Evolutionary conservation across 176 grass and related monocot species (phyloP).

Genomic region (Rhipidocladum racemiflorum): DNA sequence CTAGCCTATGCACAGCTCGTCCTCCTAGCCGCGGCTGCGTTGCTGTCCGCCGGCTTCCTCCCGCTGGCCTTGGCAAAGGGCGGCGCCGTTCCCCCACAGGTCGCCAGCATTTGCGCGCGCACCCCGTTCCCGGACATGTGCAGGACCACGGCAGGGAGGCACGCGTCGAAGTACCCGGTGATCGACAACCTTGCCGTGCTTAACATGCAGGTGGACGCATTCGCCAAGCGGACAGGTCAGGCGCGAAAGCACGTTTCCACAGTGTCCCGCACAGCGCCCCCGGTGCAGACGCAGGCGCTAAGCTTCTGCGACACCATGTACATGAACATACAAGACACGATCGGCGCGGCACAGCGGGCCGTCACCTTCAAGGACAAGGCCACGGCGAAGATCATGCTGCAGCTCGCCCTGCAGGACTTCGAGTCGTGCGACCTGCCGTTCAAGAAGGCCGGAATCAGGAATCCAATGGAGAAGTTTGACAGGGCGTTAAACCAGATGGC

Average conservation of each 20-base stretch:
- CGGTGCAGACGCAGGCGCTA: constrained; percentile 22
- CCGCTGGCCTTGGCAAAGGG: not conserved
- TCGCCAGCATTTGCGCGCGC: constrained; percentile 10
- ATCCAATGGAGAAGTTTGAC: constrained; percentile 42
- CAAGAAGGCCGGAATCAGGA: constrained; percentile 5
- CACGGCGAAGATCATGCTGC: constrained; percentile 48
- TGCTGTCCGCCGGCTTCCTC: constrained; percentile 21
- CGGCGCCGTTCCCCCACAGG: not conserved
- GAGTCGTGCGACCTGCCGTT: constrained; percentile 50
- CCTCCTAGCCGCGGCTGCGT: constrained; percentile 18
- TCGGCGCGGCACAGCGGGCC: constrained; percentile 43
- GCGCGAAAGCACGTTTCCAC: constrained; percentile 16
- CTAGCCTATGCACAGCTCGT: not conserved
- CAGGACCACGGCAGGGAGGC: constrained; percentile 30
- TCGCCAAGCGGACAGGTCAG: constrained; percentile 22
- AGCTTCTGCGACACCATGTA: constrained; percentile 57
- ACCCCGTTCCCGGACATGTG: constrained; percentile 42
- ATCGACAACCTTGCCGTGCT: constrained; percentile 47
- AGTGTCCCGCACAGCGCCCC: not conserved
- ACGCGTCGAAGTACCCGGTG: constrained; percentile 35
- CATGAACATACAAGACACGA: constrained; percentile 53
- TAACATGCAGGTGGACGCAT: constrained; percentile 55
- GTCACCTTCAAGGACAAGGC: constrained; percentile 43
- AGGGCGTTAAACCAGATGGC: constrained; percentile 40
- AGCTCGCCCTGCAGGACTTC: constrained; percentile 54